These are phyloP conservation scores for Claviceps arundinis DNA, from an alignment of 2,329 filamentous ascomycete species.

Conservation along the genomic window DNA sequence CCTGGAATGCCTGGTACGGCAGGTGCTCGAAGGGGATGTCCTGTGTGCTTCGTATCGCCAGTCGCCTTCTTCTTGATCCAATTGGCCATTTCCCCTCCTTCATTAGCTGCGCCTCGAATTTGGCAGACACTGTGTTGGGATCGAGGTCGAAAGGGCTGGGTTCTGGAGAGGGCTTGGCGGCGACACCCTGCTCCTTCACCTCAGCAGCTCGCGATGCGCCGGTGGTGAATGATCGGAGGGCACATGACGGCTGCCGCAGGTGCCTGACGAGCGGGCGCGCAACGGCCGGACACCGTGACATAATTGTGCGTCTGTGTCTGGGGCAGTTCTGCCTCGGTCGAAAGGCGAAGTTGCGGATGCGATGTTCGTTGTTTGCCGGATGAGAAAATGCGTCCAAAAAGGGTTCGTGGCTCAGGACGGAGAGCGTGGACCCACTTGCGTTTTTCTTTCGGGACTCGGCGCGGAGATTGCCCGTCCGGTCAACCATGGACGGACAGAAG, in stretches of 20 bases:
- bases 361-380: background rate
- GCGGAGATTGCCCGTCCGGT: conserved; percentile 13
- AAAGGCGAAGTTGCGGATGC: background rate
- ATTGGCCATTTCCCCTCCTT: conserved; percentile 57
- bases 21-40: conserved; percentile 82
- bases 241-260: conserved; percentile 26
- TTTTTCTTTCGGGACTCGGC: conserved; percentile 8
- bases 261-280: conserved; percentile 42
- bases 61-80: conserved; percentile 73
- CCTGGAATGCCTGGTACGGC: conserved; percentile 96
- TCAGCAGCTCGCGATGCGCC: conserved; percentile 19
- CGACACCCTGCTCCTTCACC: conserved; percentile 9
- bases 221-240: conserved; percentile 23
- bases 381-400: background rate
- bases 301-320: conserved; percentile 16
- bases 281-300: conserved; percentile 49
- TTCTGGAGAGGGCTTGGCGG: conserved; percentile 6
- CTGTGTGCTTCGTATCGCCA: conserved; percentile 49
- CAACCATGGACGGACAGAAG: background rate
- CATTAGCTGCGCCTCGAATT: conserved; percentile 51
- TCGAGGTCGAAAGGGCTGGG: conserved; percentile 37
- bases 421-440: conserved; percentile 12
- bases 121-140: conserved; percentile 52
- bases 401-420: background rate
- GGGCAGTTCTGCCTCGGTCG: too few relatives aligned